phyloP scores from a whole-genome alignment of 2,329 filamentous ascomycete genomes.

The Pyrenophora graminea region DNA sequence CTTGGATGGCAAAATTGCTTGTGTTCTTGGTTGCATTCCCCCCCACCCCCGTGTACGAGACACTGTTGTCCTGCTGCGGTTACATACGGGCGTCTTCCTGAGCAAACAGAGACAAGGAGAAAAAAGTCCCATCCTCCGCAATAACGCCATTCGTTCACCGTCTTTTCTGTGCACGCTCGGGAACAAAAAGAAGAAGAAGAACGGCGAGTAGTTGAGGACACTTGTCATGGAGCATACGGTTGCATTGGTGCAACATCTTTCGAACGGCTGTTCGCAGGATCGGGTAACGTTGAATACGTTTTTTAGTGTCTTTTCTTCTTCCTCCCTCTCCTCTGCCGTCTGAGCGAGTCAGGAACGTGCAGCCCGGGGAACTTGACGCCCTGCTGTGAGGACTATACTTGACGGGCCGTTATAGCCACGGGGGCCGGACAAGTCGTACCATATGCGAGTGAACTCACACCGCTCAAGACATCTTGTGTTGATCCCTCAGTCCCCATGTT shows the following conservation, averaged over 20 bases:
- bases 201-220: background rate
- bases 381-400: slow-evolving; percentile 1
- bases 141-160: slow-evolving; percentile 3
- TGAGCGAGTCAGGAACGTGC: slow-evolving; percentile 1
- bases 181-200: background rate
- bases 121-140: too few relatives aligned
- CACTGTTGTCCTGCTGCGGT: too few relatives aligned
- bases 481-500: background rate
- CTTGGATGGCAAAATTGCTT: too few relatives aligned
- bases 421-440: slow-evolving; percentile 1
- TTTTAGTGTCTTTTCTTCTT: background rate
- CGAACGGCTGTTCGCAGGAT: slow-evolving; percentile 17
- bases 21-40: too few relatives aligned
- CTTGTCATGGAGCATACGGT: background rate
- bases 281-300: background rate
- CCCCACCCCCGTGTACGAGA: too few relatives aligned
- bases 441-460: slow-evolving; percentile 8
- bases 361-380: background rate
- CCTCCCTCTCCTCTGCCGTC: background rate
- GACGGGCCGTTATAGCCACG: background rate
- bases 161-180: slow-evolving; percentile 6
- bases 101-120: too few relatives aligned
- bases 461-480: background rate
- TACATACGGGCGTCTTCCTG: too few relatives aligned
- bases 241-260: slow-evolving; percentile 3